phyloP scores from a whole-genome alignment of 108 stramenopile genomes.

The Skeletonema costatum region DNA sequence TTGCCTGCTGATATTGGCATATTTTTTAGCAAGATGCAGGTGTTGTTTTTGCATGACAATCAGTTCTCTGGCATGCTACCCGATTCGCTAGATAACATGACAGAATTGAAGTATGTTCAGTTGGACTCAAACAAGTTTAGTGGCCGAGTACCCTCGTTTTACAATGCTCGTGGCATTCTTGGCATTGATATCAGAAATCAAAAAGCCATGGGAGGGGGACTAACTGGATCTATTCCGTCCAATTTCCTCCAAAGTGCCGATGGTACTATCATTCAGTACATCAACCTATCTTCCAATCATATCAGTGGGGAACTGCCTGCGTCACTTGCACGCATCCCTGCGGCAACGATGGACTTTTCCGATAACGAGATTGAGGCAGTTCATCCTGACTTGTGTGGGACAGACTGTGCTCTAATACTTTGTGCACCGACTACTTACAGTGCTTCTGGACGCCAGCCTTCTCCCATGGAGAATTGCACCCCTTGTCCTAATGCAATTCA shows the following conservation, averaged over 20 bases:
- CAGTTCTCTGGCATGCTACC: constrained; percentile 19
- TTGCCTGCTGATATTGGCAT: constrained; percentile 56
- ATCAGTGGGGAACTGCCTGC: not conserved
- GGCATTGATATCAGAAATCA: constrained; percentile 16
- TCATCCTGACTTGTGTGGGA: constrained; percentile 51
- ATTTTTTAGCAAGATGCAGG: constrained; percentile 34
- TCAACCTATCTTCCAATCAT: constrained; percentile 28
- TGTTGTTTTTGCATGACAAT: constrained; percentile 23
- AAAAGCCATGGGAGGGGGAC: constrained; percentile 1
- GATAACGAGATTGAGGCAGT: not conserved
- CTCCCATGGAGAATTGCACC: constrained; percentile 32
- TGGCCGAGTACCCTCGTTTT: constrained; percentile 3
- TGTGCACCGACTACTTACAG: constrained; percentile 69
- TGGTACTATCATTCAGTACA: not conserved
- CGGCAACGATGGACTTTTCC: not conserved
- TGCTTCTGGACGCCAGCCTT: constrained; percentile 49
- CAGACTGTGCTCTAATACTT: constrained; percentile 62
- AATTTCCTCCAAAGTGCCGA: constrained; percentile 6
- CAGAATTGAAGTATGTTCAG: constrained; percentile 13
- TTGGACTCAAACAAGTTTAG: constrained; percentile 6
- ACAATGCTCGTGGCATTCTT: not conserved
- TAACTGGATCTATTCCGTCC: constrained; percentile 14
- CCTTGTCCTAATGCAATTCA: constrained; percentile 48
- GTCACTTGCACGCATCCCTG: not conserved
- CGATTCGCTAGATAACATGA: constrained; percentile 17